Percentiles rank a stretch among this genome's conserved stretches.
phyloP scores from a whole-genome alignment of 441 rosid species.

The Bruguiera hainesii region DNA sequence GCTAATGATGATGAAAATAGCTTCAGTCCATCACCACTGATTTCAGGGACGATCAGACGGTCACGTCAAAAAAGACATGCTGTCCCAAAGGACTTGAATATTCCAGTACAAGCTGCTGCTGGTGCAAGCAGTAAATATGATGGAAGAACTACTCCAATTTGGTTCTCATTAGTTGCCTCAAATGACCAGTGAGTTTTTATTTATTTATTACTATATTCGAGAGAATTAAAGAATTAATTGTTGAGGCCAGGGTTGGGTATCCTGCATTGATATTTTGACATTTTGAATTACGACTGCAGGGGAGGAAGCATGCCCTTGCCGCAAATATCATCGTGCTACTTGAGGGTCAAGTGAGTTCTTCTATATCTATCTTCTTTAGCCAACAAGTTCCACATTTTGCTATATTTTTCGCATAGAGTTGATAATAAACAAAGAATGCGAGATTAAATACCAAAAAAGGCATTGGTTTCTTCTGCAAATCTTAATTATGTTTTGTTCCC shows the following conservation, averaged over 20 bases:
- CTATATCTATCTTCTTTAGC: background rate
- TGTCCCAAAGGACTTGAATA: constrained; percentile 25
- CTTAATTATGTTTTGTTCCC: no score
- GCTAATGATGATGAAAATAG: constrained; percentile 33
- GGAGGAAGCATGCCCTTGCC: constrained; percentile 50
- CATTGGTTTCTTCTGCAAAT: no score
- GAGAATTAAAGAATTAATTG: constrained; percentile 1
- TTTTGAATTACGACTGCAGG: constrained; percentile 39
- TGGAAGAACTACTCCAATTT: constrained; percentile 43
- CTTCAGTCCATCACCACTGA: constrained; percentile 22
- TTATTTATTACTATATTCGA: background rate
- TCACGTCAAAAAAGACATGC: constrained; percentile 30
- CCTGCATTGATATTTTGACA: background rate
- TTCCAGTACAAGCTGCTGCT: constrained; percentile 32
- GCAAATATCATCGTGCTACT: constrained; percentile 56
- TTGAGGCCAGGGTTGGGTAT: background rate
- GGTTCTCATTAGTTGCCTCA: constrained; percentile 64
- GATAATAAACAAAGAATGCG: no score
- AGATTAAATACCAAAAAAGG: no score
- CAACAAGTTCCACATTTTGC: background rate
- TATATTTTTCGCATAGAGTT: background rate
- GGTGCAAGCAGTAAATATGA: constrained; percentile 35
- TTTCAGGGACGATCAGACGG: constrained; percentile 44
- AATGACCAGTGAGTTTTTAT: constrained; percentile 47
- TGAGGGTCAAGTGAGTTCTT: constrained; percentile 65